A percentile compares a stretch with the other conserved stretches of the same genome.
Conservation (phyloP, 768 basidiomycete species). For the Amanita pseudoporphyria region DNA sequence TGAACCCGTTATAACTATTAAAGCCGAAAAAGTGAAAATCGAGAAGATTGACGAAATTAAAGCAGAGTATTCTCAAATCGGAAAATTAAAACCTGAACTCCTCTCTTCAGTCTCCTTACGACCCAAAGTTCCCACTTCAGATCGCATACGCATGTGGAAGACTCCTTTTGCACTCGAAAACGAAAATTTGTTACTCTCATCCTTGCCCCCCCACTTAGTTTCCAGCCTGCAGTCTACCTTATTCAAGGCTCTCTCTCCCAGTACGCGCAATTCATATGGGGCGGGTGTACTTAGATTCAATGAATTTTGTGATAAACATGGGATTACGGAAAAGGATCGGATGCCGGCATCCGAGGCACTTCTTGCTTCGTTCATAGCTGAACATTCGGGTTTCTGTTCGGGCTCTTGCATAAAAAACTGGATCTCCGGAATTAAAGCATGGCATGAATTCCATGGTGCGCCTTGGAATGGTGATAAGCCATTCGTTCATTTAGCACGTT, state of each 20-base stretch:
- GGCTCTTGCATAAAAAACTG: conserved; percentile 15
- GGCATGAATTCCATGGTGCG: conserved; percentile 22
- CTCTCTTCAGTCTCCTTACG: neutral
- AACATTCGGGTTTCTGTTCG: neutral
- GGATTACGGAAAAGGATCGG: conserved; percentile 15
- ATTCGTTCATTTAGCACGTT: conserved; percentile 9
- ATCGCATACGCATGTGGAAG: conserved; percentile 11
- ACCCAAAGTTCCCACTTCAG: conserved; percentile 12
- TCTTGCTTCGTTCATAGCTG: conserved; percentile 16
- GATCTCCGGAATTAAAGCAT: conserved; percentile 20
- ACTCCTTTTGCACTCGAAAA: conserved; percentile 9
- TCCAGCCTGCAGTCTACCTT: conserved; percentile 1
- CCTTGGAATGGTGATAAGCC: conserved; percentile 18
- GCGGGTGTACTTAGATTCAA: conserved; percentile 23
- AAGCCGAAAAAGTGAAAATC: no score
- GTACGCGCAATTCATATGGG: conserved; percentile 17
- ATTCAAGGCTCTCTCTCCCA: conserved; percentile 10
- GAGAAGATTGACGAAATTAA: no score
- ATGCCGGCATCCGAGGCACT: conserved; percentile 22
- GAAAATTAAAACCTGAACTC: conserved; percentile 1
- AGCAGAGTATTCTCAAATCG: neutral
- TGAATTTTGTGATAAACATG: conserved; percentile 23
- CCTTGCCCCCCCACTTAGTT: conserved; percentile 9
- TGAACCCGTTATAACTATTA: no score
- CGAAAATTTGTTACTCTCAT: neutral